phyloP scores from a whole-genome alignment of 2,329 filamentous ascomycete species.

The Pseudonectria buxi region DNA sequence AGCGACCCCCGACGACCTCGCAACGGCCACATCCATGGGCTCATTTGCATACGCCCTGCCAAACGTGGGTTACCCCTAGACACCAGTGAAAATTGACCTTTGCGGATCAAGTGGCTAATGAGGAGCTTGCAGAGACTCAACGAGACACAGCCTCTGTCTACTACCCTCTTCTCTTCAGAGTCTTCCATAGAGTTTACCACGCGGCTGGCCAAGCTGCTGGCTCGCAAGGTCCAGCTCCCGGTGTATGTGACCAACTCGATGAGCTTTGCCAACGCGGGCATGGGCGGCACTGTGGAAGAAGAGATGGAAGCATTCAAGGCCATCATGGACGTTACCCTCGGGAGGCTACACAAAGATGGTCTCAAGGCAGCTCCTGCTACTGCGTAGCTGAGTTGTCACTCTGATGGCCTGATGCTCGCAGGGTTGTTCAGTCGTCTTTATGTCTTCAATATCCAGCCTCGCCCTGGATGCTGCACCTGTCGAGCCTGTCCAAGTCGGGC shows the following conservation, averaged over 20 bases:
- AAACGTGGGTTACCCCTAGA: constrained; percentile 52
- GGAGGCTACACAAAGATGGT: constrained; percentile 19
- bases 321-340: constrained; percentile 60
- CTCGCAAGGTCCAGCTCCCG: constrained; percentile 63
- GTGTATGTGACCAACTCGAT: constrained; percentile 91
- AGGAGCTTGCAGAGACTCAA: constrained; percentile 39
- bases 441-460: no score
- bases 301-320: constrained; percentile 83
- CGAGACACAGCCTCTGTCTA: constrained; percentile 61
- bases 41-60: constrained; percentile 93
- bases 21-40: constrained; percentile 55
- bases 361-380: constrained; percentile 5
- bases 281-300: constrained; percentile 81
- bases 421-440: no score
- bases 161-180: constrained; percentile 69
- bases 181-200: constrained; percentile 80
- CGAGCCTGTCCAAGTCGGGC: no score
- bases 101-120: constrained; percentile 6
- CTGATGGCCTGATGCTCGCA: no score
- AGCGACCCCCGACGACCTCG: constrained; percentile 44
- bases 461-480: no score
- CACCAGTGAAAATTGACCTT: no score
- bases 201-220: constrained; percentile 75
- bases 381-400: background rate
- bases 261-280: constrained; percentile 63